Evolutionary conservation across 768 basidiomycete genomes (phyloP).

Genomic region (Mycena maculata): DNA sequence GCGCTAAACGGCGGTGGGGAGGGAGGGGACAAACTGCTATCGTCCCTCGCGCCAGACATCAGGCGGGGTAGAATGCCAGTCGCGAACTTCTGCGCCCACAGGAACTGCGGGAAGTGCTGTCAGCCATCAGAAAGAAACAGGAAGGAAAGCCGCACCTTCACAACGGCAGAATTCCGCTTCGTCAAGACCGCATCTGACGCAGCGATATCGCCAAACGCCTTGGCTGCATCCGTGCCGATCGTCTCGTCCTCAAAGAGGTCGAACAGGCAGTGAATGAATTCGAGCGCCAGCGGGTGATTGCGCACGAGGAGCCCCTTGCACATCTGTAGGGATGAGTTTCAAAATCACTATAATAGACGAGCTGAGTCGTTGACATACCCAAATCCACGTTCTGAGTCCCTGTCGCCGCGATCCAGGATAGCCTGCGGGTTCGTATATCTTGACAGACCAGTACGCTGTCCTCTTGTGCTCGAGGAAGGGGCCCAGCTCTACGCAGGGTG

Average conservation of each 20-base stretch:
- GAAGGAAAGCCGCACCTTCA: conserved; percentile 66
- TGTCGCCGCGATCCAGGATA: conserved; percentile 55
- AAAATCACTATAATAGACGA: background rate
- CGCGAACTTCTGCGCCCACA: conserved; percentile 83
- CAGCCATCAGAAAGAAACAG: background rate
- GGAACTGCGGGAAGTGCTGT: conserved; percentile 58
- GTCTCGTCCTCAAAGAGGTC: conserved; percentile 73
- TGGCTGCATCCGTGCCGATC: conserved; percentile 81
- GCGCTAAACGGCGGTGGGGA: background rate
- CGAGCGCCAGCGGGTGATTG: conserved; percentile 68
- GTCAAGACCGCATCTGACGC: conserved; percentile 72
- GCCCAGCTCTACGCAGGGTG: conserved; percentile 53
- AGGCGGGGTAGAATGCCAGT: conserved; percentile 78
- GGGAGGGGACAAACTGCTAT: conserved; percentile 59
- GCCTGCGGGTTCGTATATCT: conserved; percentile 52
- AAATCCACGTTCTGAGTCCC: conserved; percentile 73
- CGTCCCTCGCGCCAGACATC: conserved; percentile 71
- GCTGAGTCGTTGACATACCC: conserved; percentile 62
- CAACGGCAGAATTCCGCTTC: conserved; percentile 81
- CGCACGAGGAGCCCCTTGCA: conserved; percentile 84
- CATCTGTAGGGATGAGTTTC: conserved; percentile 58
- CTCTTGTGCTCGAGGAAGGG: conserved; percentile 58
- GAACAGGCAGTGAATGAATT: conserved; percentile 74
- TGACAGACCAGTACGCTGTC: conserved; percentile 59
- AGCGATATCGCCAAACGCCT: conserved; percentile 75